Percentiles rank a stretch among this genome's conserved stretches.
Conservation (phyloP, 2,329 filamentous ascomycete species). For the Aspergillus brasiliensis region DNA sequence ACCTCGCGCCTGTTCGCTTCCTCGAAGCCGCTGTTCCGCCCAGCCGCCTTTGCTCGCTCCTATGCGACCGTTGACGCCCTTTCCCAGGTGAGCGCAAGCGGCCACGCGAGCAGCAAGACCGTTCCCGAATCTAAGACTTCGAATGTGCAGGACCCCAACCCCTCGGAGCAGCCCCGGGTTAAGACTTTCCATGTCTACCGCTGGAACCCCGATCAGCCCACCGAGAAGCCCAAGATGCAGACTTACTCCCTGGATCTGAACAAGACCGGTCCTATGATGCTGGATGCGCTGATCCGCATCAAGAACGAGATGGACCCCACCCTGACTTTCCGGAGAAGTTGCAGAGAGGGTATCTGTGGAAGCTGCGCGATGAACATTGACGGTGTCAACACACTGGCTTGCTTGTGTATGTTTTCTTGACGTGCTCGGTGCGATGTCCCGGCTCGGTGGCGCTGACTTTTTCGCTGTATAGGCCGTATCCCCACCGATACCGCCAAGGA, state of each 20-base stretch:
- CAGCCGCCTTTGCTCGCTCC: conserved; percentile 43
- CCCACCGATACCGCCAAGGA: conserved; percentile 78
- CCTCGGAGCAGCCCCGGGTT: conserved; percentile 61
- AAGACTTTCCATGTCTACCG: conserved; percentile 99
- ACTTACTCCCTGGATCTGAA: conserved; percentile 92
- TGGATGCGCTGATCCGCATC: conserved; percentile 94
- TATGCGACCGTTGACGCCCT: conserved; percentile 51
- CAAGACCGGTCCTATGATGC: conserved; percentile 98
- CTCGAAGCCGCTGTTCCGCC: conserved; percentile 46
- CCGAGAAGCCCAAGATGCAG: conserved; percentile 94
- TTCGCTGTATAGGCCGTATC: conserved; percentile 73
- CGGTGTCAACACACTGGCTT: conserved; percentile 95
- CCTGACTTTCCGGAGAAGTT: conserved; percentile 91
- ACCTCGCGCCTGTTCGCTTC: conserved; percentile 49
- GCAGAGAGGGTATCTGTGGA: conserved; percentile 96
- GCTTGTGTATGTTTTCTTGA: conserved; percentile 73
- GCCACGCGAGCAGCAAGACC: conserved; percentile 33
- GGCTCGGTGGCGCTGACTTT: conserved; percentile 13
- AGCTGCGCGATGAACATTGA: conserved; percentile 99
- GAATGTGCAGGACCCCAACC: conserved; percentile 62
- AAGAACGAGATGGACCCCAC: conserved; percentile 99
- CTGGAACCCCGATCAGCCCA: conserved; percentile 93
- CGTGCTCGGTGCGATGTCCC: neutral
- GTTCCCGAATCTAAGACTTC: conserved; percentile 58
- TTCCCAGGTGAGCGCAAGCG: conserved; percentile 29